Base-by-base conservation (phyloP, 441 rosid genomes). In the Mallotus japonicus region DNA sequence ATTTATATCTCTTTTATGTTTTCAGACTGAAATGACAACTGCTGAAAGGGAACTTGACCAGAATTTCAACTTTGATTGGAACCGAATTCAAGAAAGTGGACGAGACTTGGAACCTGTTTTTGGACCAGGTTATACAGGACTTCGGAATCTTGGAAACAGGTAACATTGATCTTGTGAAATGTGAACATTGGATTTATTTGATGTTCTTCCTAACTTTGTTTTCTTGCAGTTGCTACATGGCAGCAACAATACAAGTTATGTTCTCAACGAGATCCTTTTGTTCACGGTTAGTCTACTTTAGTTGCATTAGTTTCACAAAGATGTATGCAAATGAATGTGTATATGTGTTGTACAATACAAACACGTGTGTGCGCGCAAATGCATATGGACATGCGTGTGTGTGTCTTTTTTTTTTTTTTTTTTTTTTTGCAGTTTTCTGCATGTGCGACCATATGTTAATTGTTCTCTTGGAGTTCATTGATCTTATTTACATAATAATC, bases 1-100 rank as follows among this genome's bases (percentile, higher is more conserved):
- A 55, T 53, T 62, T 6, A 44, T 59, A 2, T 55, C 0, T 51
- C 5, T 34, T 62, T 72, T 51, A 67, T 75, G 68, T 70, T 69
- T 65, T 65, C 85, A 95, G 98, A 95, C 98, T 69, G 98, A 95
- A 88, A 91, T 92, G 98, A 95, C 99, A 65, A 95, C 99, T 59
- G 97, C 99, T n/a, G 99, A 95, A 82, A 90, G 89, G 82, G 99
- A 95, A 87, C 95, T 95, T 82, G 98, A 95, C 85, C 98, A 95
- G 76, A 95, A 95, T 80, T 85, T 90, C 65, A 95, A 92, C 82
- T 92, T 88, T 80, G 98, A 95, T 76, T 95, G 99, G 99, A 91
- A 92, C 76, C 96, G 98, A 64, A 95, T 95, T 75, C 98, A 95
- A 89, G 99, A 95, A 86, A 95, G 97, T 84, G 98, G 96, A 63